Base-by-base conservation (phyloP, 495 filamentous ascomycete species). In the Rostrohypoxylon terebratum region DNA sequence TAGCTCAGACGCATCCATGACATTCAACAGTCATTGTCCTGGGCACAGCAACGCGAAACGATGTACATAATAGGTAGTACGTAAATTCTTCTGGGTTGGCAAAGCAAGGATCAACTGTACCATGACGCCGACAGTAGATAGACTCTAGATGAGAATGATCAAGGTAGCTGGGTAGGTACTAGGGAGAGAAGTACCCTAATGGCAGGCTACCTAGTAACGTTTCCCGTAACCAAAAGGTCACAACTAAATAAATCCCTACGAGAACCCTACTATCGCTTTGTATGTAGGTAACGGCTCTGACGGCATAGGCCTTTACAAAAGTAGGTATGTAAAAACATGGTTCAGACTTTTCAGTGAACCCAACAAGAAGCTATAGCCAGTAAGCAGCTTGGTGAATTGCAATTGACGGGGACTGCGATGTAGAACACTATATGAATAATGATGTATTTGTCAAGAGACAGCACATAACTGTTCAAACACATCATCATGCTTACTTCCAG, bases 401-500 rank as follows among this genome's bases (percentile, higher is more conserved):
- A 50, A 54, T 54, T 14, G 54, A 63, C 25, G 42, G 21, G 55
- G 62, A 42, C n/a, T 44, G 13, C 18, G 38, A 44, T 63, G 28
- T 60, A 38, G 40, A 57, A 38, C 51, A 4, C 7, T 62, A 16
- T 1, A 60, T 55, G 38, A 58, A 58, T 62, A 42, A 48, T 45
- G 55, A 33, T 57, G 40, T 57, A 61, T 60, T 45, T 47, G 28
- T 47, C 59, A 59, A 28, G 21, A 61, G 40, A 63, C 69, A 59
- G 59, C 51, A 67, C 63, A 59, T 64, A 55, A 50, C 14, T 60
- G 45, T 20, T 55, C 44, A 60, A 66, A 34, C 20, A 62, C 61
- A 33, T 55, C 66, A 66, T 61, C 55, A 28, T 62, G 57, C 42
- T 66, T 66, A 66, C 61, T 61, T 63, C 48, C 42, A 48, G 45